These are phyloP conservation scores for Diaporthe citri DNA, from an alignment of 2,329 filamentous ascomycete species.

Conservation along the genomic window DNA sequence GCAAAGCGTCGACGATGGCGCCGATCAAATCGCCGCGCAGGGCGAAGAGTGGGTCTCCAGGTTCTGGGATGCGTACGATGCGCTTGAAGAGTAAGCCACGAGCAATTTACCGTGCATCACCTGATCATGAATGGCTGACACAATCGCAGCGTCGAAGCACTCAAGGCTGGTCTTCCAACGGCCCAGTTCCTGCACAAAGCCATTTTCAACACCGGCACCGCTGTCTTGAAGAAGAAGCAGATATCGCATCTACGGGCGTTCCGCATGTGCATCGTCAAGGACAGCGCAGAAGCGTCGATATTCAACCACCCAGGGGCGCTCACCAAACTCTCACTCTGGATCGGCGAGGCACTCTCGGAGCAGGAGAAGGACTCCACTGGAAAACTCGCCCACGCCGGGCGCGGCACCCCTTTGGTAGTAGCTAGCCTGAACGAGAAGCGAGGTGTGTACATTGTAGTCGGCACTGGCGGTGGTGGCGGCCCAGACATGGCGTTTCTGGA, in stretches of 20 bases:
- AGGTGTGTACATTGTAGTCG: conserved; percentile 92
- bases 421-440: conserved; percentile 89
- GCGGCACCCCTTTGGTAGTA: conserved; percentile 88
- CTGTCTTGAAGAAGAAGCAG: conserved; percentile 91
- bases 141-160: conserved; percentile 74
- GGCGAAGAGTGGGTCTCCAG: conserved; percentile 74
- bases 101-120: conserved; percentile 57
- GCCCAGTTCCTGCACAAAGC: conserved; percentile 92
- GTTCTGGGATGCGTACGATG: conserved; percentile 81
- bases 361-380: conserved; percentile 85
- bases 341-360: conserved; percentile 91
- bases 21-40: conserved; percentile 64
- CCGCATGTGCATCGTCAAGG: conserved; percentile 95
- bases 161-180: conserved; percentile 81
- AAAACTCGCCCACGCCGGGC: conserved; percentile 74
- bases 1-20: conserved; percentile 59
- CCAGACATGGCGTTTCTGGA: conserved; percentile 78
- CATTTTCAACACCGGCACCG: conserved; percentile 92
- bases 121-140: conserved; percentile 52
- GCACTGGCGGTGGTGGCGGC: conserved; percentile 87
- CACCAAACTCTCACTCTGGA: conserved; percentile 93
- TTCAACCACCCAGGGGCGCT: conserved; percentile 94
- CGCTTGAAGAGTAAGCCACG: conserved; percentile 72
- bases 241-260: conserved; percentile 94
- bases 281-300: conserved; percentile 89